Evolutionary conservation across 345 rosid genomes (phyloP), one percentile per base, ranked within the genome.

Genomic region (Pseudoturritis turrita): DNA sequence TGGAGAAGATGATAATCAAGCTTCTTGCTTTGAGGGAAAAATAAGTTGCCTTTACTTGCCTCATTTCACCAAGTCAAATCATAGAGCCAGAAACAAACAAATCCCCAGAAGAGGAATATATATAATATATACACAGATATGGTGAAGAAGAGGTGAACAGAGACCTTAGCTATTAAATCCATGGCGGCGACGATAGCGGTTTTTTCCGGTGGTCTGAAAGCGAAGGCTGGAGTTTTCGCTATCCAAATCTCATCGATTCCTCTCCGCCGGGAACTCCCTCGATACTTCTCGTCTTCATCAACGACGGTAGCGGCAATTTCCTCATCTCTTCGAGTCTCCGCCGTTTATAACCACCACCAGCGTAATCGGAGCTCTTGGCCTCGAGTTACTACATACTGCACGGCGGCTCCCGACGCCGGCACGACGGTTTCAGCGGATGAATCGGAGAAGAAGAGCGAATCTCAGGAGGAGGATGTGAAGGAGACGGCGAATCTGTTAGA

Each of bases 401-500:
- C 81, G 29, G 49, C 37, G 7, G 55, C 75, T 67, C 70, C 70
- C 0, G 72, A 76, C 5, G 77, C 53, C 1, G 54, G 25, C 3
- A 15, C 74, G 59, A 39, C 52, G 26, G 70, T 55, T 37, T 26
- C 70, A 7, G 17, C 37, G 15, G 79, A 52, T 45, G 70, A 62
- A 46, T 57, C 71, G 22, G 72, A 77, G 76, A 65, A 71, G 65
- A 36, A 58, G 70, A 19, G 0, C 0, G 77, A 65, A 45, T 18
- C 65, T 8, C 13, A 33, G 12, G 53, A 44, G 15, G 63, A 64
- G 21, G 26, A 67, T 66, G 70, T 85, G 63, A 85, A 68, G 55
- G 89, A 86, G 39, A 80, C 81, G 46, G 96, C 86, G 52, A 81
- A 87, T 76, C 61, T 79, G 86, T 88, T 94, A 62, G 97, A 91